phyloP scores from a whole-genome alignment of 1,284 basidiomycete genomes.

The Ustilago curta region DNA sequence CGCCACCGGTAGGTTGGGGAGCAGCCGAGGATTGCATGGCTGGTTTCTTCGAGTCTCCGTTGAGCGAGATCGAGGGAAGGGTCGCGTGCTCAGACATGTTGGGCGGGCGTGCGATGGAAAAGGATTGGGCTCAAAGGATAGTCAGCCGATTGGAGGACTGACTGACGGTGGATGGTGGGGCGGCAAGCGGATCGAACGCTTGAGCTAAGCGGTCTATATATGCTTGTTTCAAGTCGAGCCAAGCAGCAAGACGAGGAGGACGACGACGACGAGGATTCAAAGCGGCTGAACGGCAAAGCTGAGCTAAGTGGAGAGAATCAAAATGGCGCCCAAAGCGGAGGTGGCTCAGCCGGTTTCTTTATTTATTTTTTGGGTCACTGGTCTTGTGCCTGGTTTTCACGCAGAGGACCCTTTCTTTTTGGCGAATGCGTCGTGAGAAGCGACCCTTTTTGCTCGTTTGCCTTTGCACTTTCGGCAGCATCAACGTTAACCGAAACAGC shows the following conservation, averaged over 20 bases:
- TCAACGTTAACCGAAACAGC: neutral
- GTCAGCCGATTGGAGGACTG: neutral
- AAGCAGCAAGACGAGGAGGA: conserved; percentile 1
- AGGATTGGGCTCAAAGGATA: too few relatives aligned
- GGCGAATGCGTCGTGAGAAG: too few relatives aligned
- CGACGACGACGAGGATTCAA: too few relatives aligned
- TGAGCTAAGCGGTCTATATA: conserved; percentile 3
- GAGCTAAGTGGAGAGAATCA: conserved; percentile 22
- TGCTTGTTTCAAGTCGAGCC: conserved; percentile 1
- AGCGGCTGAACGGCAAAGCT: neutral
- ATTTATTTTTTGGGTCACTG: neutral
- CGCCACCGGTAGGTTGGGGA: conserved; percentile 13
- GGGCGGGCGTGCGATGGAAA: neutral
- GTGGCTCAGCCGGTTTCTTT: neutral
- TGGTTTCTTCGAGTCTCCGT: conserved; percentile 25
- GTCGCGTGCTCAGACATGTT: conserved; percentile 31
- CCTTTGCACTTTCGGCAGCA: neutral
- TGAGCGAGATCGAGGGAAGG: conserved; percentile 13
- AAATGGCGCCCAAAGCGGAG: conserved; percentile 13
- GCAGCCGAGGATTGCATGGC: conserved; percentile 11
- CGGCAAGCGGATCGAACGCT: neutral
- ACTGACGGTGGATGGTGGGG: neutral
- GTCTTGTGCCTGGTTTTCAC: conserved; percentile 1
- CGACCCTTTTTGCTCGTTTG: neutral
- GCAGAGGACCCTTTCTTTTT: conserved; percentile 1